Conservation (phyloP, 805 yeast genomes). For the Ogataea ramenticola region DNA sequence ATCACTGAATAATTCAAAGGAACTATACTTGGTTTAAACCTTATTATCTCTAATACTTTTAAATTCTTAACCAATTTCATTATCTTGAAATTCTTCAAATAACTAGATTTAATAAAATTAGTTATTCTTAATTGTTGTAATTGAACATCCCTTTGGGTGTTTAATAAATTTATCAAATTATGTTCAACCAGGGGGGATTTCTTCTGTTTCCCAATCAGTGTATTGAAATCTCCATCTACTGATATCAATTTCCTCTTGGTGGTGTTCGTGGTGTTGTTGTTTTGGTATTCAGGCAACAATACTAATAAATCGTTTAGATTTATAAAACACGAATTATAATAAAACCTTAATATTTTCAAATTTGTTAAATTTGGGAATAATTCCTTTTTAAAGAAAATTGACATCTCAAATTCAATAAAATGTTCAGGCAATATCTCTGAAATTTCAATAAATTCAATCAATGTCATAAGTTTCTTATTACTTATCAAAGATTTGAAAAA, state of each 20-base stretch:
- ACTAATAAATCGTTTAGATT: constrained; percentile 7
- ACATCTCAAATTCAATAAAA: constrained; percentile 15
- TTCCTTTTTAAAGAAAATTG: constrained; percentile 6
- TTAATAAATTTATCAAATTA: background rate
- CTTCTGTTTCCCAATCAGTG: background rate
- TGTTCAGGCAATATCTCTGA: constrained; percentile 16
- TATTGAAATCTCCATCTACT: constrained; percentile 9
- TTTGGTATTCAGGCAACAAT: constrained; percentile 1
- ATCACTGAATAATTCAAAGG: constrained; percentile 10
- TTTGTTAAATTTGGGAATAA: constrained; percentile 8
- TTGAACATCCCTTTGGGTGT: no score
- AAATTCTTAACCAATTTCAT: constrained; percentile 3
- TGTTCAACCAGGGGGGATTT: background rate
- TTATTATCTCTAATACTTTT: constrained; percentile 7
- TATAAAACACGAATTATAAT: constrained; percentile 15
- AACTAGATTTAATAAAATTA: constrained; percentile 4
- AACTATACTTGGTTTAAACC: constrained; percentile 3
- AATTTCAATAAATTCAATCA: constrained; percentile 14
- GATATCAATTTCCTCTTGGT: constrained; percentile 2
- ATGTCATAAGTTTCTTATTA: constrained; percentile 3
- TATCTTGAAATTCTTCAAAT: constrained; percentile 2
- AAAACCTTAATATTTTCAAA: constrained; percentile 12
- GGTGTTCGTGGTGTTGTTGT: constrained; percentile 3
- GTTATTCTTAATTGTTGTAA: constrained; percentile 5
- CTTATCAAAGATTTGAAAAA: constrained; percentile 11